Base-by-base conservation (phyloP, 1,139 yeast species). In the Kurtzmaniella quercitrusa region DNA sequence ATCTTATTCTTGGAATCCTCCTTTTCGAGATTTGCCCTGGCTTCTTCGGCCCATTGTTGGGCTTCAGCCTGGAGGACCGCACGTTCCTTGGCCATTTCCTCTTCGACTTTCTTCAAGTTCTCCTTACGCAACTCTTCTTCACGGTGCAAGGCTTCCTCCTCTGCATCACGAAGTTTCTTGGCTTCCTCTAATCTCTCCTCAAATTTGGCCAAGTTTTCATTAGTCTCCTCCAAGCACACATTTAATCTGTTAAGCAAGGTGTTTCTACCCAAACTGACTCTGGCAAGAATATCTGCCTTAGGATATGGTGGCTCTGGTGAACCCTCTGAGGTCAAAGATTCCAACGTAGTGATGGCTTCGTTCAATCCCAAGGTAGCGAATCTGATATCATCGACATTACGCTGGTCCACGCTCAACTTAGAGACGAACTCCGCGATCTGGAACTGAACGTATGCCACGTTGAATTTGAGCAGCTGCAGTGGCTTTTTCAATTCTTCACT, bases 361-460 rank as follows among this genome's bases (percentile, higher is more conserved):
- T 78, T 75, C 50, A 91, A 73, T 4, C 82, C 86, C 11, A 54
- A 57, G 14, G 77, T 67, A 2, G 89, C 82, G 2, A 63, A 62
- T 47, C 80, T 77, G 46, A 93, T 76, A 47, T 84, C 89, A 5
- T 68, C 74, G 37, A 81, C 63, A 1, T 76, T 74, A 54, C 97
- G 78, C 50, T 79, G 78, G 36, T 75, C 74, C 9, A 75, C 66
- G 0, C 84, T 76, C 33, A 82, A 63, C 50, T 85, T 85, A 48
- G 87, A 78, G 28, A 91, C 66, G 49, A 81, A 80, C 52, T 89
- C 96, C 0, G 97, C 97, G 47, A 88, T 71, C 60, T 89, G 96
- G 63, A 85, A 88, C 55, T 87, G 86, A 40, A 93, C 74, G 57
- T 84, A 86, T 0, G 97, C 95, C 45, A 84, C 75, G 57, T 93